Base-by-base conservation (phyloP, 1,284 basidiomycete genomes). In the Microbotryomycetes sp. region DNA sequence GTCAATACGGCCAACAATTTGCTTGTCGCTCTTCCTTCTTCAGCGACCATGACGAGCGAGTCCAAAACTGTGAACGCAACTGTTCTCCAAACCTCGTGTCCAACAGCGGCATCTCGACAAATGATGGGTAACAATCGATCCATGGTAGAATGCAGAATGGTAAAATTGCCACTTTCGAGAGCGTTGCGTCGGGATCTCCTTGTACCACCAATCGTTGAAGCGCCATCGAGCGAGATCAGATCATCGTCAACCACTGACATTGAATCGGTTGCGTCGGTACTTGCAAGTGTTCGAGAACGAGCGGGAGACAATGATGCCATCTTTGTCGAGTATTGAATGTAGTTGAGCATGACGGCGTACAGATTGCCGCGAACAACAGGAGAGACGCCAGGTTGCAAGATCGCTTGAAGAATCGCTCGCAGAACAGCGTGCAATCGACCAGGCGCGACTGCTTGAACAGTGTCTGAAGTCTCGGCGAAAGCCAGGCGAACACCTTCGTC, bases 81-180 rank as follows among this genome's bases (percentile, higher is more conserved):
- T 22, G 93, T 94, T 78, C 92, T 90, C 92, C 93, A 97, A 0
- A 97, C 89, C 74, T 97, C 92, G 30, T 87, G 85, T 12, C 92
- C 92, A 70, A 97, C 92, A 61, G 93, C 87, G 1, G 92, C 92
- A 73, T 98, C 94, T 22, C 90, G 82, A 42, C 89, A 86, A 29
- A 97, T 80, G n/a, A 85, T 80, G 0, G 84, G 77, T 0, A 93
- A 80, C 23, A 98, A 78, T 3, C 87, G 82, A 62, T 96, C 93
- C 52, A 77, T 76, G 36, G 76, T 74, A 1, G 69, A 60, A 3
- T 62, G 59, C 19, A 71, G 56, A 57, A 68, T 56, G 2, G 62
- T 53, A 14, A 66, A 54, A 54, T 70, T 73, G 36, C 64, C 66
- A 6, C 56, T 49, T 54, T 73, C 70, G 53, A 72, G 62, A 2